These are phyloP conservation scores for Hypholoma fasciculare DNA, from an alignment of 768 basidiomycete genomes.

Conservation along the genomic window DNA sequence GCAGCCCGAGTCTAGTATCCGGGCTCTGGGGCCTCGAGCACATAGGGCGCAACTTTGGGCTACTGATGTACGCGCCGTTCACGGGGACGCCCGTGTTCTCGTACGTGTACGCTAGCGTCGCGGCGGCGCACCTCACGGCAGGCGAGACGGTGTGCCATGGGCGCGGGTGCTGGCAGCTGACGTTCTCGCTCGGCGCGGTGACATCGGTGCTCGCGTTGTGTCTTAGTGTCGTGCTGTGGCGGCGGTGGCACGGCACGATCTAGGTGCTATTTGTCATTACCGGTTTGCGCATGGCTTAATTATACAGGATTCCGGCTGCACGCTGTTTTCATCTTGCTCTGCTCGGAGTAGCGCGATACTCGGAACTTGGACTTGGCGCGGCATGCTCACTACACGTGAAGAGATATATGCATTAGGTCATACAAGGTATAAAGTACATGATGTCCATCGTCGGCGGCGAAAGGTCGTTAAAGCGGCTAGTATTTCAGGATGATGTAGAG, in stretches of 20 bases:
- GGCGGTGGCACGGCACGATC: constrained; percentile 58
- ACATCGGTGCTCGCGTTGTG: constrained; percentile 45
- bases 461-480: constrained; percentile 27
- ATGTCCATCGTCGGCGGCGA: neutral
- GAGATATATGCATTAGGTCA: neutral
- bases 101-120: constrained; percentile 74
- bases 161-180: constrained; percentile 60
- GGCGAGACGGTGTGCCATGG: constrained; percentile 55
- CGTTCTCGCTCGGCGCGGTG: constrained; percentile 54
- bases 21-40: constrained; percentile 72
- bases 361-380: too few species aligned
- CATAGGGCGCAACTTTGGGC: constrained; percentile 75
- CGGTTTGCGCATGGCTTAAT: neutral
- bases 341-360: too few species aligned
- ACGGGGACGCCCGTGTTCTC: constrained; percentile 76
- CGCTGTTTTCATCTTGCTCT: too few species aligned
- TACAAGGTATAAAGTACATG: neutral
- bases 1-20: constrained; percentile 69
- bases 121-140: constrained; percentile 44
- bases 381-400: neutral
- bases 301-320: neutral
- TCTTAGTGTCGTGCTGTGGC: constrained; percentile 55
- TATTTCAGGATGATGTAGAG: constrained; percentile 84
- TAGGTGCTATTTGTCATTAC: neutral
- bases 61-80: constrained; percentile 75